Base-by-base conservation (phyloP, 805 yeast species). In the Monosporozyma unispora region DNA sequence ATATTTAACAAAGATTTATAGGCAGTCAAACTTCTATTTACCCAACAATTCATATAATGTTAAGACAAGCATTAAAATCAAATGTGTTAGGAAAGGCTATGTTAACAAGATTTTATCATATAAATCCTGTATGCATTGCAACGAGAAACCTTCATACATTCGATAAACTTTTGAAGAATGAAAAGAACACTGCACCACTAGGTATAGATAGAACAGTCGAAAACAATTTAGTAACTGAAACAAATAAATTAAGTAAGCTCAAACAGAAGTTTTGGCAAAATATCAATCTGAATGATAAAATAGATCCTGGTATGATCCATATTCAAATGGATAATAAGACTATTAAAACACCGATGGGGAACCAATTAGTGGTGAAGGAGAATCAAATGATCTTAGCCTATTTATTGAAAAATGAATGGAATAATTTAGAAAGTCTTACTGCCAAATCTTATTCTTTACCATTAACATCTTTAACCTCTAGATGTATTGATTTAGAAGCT, bases 331-430 rank as follows among this genome's bases (percentile, higher is more conserved):
- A 87, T 60, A 73, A 76, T 1, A 85, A 83, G 64, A 78, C 96
- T 0, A 70, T 93, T 51, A 82, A 81, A 62, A 91, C 98, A 1
- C 96, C 98, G 0, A 66, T 81, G 47, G 97, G 97, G 2, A 74
- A 81, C 63, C 74, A 77, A 22, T 66, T 93, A 46, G 68, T 78
- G 0, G 68, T 93, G 12, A 95, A 96, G 4, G 60, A 63, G 23
- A 53, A 69, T 7, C 82, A 83, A 59, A 70, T 70, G 51, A 68
- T 79, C 9, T 70, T 93, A 54, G 96, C 96, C 0, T 73, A 81
- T 54, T 66, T 91, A 57, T 71, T 93, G 35, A 81, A 81, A 38
- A 87, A 87, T 60, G 99, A 93, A 68, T 93, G 99, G 99, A 75
- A 79, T 49, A 76, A 77, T 39, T 69, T 93, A 50, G 78, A 91